Percentiles rank a stretch among this genome's conserved stretches.
Evolutionary conservation across 352 stramenopile genomes (phyloP).

Genomic region (Phytophthora citrophthora): DNA sequence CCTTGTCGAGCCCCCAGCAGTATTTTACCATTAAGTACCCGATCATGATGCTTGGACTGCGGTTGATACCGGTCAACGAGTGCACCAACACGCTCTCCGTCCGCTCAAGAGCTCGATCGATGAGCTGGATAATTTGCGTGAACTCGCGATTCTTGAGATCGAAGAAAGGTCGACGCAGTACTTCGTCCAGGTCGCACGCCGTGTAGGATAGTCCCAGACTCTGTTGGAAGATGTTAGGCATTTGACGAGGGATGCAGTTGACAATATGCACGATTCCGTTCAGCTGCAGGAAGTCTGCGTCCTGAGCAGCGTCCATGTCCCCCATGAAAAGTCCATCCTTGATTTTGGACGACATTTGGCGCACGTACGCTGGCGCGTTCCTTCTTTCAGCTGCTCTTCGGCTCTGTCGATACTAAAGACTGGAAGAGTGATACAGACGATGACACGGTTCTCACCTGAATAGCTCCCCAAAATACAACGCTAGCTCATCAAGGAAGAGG

Average conservation of each 20-base stretch:
- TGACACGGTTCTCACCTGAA: background rate
- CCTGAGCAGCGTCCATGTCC: slow-evolving; percentile 92
- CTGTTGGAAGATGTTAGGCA: slow-evolving; percentile 93
- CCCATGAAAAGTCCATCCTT: slow-evolving; percentile 95
- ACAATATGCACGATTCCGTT: slow-evolving; percentile 94
- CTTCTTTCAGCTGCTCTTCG: slow-evolving; percentile 6
- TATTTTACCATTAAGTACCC: slow-evolving; percentile 94
- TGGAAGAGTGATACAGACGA: slow-evolving; percentile 27
- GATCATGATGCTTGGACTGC: slow-evolving; percentile 86
- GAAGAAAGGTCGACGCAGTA: slow-evolving; percentile 73
- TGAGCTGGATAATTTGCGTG: slow-evolving; percentile 77
- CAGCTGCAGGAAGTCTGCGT: slow-evolving; percentile 93
- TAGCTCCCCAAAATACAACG: slow-evolving; percentile 34
- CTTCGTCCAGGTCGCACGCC: slow-evolving; percentile 71
- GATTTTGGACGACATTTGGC: slow-evolving; percentile 92
- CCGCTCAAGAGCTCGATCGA: slow-evolving; percentile 78
- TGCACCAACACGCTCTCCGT: slow-evolving; percentile 91
- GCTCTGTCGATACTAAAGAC: slow-evolving; percentile 25
- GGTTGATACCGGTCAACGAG: slow-evolving; percentile 82
- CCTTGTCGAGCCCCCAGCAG: slow-evolving; percentile 93
- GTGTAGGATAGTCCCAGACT: slow-evolving; percentile 87
- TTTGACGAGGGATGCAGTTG: slow-evolving; percentile 91
- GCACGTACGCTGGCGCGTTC: slow-evolving; percentile 8
- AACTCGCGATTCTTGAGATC: slow-evolving; percentile 89
- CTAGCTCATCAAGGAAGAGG: slow-evolving; percentile 5